A percentile compares a stretch with the other conserved stretches of the same genome.
Conservation (phyloP, 192 early-diverging fungal species). For the Coemansia erecta region DNA sequence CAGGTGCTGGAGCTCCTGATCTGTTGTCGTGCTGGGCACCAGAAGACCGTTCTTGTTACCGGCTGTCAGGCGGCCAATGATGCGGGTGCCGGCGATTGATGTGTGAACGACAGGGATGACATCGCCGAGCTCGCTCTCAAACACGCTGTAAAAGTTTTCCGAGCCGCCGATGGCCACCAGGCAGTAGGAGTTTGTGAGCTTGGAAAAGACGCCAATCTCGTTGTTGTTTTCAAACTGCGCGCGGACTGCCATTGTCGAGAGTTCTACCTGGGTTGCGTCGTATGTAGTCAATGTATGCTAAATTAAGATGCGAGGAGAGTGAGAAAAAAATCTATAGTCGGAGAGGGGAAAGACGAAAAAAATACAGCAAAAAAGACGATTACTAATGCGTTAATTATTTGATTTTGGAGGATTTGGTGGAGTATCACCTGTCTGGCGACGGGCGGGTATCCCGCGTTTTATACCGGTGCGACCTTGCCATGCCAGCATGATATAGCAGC, state of each 20-base stretch:
- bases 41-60: constrained; percentile 94
- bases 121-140: constrained; percentile 93
- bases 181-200: constrained; percentile 97
- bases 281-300: neutral
- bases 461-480: too few relatives aligned
- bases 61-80: constrained; percentile 90
- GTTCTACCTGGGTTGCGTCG: neutral
- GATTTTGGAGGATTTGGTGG: too few relatives aligned
- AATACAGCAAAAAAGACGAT: neutral
- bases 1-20: constrained; percentile 96
- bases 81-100: constrained; percentile 94
- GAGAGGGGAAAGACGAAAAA: constrained; percentile 3
- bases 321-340: neutral
- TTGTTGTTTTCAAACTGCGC: constrained; percentile 99
- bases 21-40: constrained; percentile 93
- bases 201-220: constrained; percentile 98
- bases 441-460: too few relatives aligned
- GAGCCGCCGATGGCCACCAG: constrained; percentile 96
- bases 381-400: too few relatives aligned
- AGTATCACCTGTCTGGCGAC: too few relatives aligned
- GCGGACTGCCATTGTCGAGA: constrained; percentile 52
- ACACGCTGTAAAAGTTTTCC: constrained; percentile 95
- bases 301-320: constrained; percentile 5
- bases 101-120: constrained; percentile 96
- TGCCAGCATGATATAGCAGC: too few relatives aligned